Evolutionary conservation across 1,139 yeast genomes (phyloP).

Genomic region (Lodderomyces elongisporus): DNA sequence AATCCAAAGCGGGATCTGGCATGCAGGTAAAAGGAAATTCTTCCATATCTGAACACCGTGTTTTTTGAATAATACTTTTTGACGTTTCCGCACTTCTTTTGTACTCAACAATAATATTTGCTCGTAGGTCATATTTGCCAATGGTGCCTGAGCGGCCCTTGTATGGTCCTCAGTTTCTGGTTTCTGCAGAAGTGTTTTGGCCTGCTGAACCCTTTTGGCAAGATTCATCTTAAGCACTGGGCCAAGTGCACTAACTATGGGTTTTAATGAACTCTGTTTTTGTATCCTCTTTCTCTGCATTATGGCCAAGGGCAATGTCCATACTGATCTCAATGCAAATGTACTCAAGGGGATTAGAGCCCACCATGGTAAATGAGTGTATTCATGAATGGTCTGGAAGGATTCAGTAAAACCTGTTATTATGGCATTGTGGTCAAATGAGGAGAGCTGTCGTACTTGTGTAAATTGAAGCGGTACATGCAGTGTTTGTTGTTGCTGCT

Average conservation of each 20-base stretch:
- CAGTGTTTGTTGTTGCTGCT: too few relatives aligned
- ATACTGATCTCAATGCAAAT: constrained; percentile 52
- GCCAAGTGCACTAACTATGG: constrained; percentile 66
- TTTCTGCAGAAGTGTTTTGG: constrained; percentile 19
- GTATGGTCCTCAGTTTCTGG: constrained; percentile 2
- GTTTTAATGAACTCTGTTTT: constrained; percentile 64
- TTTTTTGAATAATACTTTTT: constrained; percentile 59
- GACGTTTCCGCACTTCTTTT: constrained; percentile 74
- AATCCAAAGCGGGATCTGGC: constrained; percentile 89
- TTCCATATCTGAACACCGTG: constrained; percentile 78
- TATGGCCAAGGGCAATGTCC: constrained; percentile 78
- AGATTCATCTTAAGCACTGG: constrained; percentile 72
- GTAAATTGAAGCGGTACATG: neutral
- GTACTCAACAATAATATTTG: constrained; percentile 69
- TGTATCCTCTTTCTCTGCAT: constrained; percentile 63
- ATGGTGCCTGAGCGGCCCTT: constrained; percentile 9
- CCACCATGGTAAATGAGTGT: constrained; percentile 77
- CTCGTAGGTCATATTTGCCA: constrained; percentile 60
- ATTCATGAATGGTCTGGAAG: constrained; percentile 45
- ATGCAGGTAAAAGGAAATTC: constrained; percentile 63
- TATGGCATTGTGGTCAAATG: constrained; percentile 15
- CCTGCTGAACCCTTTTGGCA: constrained; percentile 50
- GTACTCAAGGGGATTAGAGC: constrained; percentile 73
- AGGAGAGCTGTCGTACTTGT: constrained; percentile 9
- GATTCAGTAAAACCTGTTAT: constrained; percentile 35